Base-by-base conservation (phyloP, 2,329 filamentous ascomycete species). In the Fusarium cicatricum region DNA sequence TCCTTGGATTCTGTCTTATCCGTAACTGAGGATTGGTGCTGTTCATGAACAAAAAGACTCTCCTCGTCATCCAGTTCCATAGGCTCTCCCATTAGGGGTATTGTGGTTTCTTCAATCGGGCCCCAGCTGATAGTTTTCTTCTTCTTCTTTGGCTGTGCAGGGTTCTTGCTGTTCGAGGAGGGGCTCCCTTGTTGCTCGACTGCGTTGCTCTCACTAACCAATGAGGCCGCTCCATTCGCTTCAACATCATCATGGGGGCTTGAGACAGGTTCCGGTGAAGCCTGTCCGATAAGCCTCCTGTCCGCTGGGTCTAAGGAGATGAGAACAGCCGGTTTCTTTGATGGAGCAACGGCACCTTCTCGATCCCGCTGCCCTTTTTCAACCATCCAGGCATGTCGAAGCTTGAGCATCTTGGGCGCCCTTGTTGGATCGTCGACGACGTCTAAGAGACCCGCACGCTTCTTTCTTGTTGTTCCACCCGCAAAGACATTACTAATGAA, bases 401-500 rank as follows among this genome's bases (percentile, higher is more conserved):
- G 38, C 15, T 49, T 68, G 36, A 84, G 80, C 10, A 77, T 54
- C 39, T 75, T 80, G 1, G 76, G 74, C 1, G 69, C 58, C 55
- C 74, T 81, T 2, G 62, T 73, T 9, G 76, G 62, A 65, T 85
- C 78, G 12, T 66, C 66, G 53, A 79, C 77, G 9, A 50, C 71
- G 3, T 80, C 74, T 12, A 62, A 65, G 4, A 84, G 67, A 11
- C 60, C 74, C 2, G 50, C 37, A 12, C 77, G 72, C 16, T 66
- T 63, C 56, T 76, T 80, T 26, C 64, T 70, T 21, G 62, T 68
- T 52, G 72, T 80, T 2, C 82, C 81, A 10, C 73, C 73, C 7
- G 68, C 58, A 41, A 84, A 84, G 1, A 84, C 75, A 52, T 84
- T 85, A 26, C 48, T 48, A 23, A 50, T 58, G 19, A 52, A 57